These are phyloP conservation scores for Pyrrhoderma noxium DNA, from an alignment of 1,284 basidiomycete species.

Conservation along the genomic window DNA sequence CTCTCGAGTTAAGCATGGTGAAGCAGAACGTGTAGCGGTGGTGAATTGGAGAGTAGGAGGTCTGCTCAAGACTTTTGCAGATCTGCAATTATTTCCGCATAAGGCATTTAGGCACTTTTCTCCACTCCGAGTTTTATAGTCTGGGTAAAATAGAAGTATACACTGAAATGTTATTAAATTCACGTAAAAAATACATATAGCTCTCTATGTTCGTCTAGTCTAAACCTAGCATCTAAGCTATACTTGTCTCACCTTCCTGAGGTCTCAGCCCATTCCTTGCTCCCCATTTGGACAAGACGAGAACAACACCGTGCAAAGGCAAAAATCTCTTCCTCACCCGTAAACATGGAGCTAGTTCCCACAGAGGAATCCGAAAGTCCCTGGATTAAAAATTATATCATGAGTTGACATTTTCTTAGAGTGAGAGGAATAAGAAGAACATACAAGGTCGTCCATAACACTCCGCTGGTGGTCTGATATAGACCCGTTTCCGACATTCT, in stretches of 20 bases:
- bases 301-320: conserved; percentile 92
- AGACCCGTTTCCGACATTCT: conserved; percentile 33
- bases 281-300: conserved; percentile 87
- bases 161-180: too few relatives aligned
- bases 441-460: conserved; percentile 85
- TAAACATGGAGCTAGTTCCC: conserved; percentile 81
- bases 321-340: conserved; percentile 90
- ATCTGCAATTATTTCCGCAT: too few relatives aligned
- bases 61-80: too few relatives aligned
- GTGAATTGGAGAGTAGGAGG: too few relatives aligned
- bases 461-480: conserved; percentile 79
- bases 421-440: conserved; percentile 25
- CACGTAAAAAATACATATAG: too few relatives aligned
- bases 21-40: too few relatives aligned
- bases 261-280: conserved; percentile 76
- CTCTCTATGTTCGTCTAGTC: too few relatives aligned
- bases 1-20: too few relatives aligned
- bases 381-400: conserved; percentile 31
- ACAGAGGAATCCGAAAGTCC: conserved; percentile 71
- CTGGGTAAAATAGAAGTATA: too few relatives aligned
- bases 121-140: too few relatives aligned
- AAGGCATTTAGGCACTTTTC: too few relatives aligned
- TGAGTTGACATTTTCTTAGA: conserved; percentile 1
- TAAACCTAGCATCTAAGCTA: too few relatives aligned
- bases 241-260: conserved; percentile 26